phyloP scores from a whole-genome alignment of 805 yeast genomes.

The Lipomyces sp. region DNA sequence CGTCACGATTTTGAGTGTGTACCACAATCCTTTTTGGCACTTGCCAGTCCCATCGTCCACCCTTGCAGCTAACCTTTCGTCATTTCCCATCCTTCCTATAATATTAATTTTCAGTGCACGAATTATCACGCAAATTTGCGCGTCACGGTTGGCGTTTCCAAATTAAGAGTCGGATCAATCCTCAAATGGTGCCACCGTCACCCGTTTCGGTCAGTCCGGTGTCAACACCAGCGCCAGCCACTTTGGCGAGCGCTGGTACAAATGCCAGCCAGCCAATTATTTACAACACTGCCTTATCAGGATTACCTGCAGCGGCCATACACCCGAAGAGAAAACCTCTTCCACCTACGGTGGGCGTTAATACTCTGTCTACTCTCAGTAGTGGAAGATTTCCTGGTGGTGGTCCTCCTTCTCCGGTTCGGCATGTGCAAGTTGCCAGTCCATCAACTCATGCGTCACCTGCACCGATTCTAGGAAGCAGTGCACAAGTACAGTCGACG shows the following conservation, averaged over 20 bases:
- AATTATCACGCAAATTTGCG: not conserved
- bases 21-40: too few species aligned
- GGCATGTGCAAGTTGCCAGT: not conserved
- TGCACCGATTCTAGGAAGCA: not conserved
- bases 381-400: constrained; percentile 5
- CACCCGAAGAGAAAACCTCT: constrained; percentile 24
- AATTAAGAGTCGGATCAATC: not conserved
- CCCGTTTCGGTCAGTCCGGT: constrained; percentile 1
- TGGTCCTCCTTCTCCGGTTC: constrained; percentile 6
- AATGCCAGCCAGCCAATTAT: constrained; percentile 1
- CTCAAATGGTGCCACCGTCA: not conserved
- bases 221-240: not conserved
- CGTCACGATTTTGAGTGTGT: too few species aligned
- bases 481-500: not conserved
- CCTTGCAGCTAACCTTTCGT: not conserved
- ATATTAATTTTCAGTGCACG: not conserved
- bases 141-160: not conserved
- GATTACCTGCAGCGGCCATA: constrained; percentile 5
- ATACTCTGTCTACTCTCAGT: not conserved
- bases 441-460: not conserved
- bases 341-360: constrained; percentile 17
- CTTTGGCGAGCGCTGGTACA: not conserved
- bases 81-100: not conserved
- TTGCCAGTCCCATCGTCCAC: too few species aligned
- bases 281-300: not conserved